Conservation (phyloP, 225 moss, liverwort and hornwort species). For the Climacium dendroides region DNA sequence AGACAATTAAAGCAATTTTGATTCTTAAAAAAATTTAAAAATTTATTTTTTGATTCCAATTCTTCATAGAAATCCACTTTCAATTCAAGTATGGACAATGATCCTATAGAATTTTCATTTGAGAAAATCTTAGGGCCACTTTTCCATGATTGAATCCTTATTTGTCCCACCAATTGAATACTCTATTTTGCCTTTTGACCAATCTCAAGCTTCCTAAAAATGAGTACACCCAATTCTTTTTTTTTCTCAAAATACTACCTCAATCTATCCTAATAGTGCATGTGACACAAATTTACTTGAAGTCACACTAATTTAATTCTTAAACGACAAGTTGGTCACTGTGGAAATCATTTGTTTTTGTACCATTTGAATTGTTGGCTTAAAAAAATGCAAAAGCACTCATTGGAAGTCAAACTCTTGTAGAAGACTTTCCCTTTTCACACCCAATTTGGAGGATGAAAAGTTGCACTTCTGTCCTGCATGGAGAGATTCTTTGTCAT, state of each 20-base stretch:
- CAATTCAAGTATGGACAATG: no score
- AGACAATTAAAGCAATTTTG: fast-evolving
- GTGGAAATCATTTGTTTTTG: no score
- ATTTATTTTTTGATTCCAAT: fast-evolving
- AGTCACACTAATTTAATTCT: not conserved
- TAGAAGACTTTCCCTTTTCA: no score
- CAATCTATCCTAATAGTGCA: not conserved
- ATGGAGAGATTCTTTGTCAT: no score
- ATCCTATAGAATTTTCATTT: not conserved
- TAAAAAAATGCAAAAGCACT: no score
- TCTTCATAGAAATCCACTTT: fast-evolving
- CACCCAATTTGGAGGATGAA: no score
- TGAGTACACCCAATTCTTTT: no score
- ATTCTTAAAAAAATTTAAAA: not conserved
- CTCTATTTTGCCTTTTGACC: not conserved
- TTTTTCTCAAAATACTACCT: fast-evolving
- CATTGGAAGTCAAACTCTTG: no score
- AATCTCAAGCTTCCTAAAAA: not conserved
- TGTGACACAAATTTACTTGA: not conserved
- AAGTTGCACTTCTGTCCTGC: no score
- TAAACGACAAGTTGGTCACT: no score
- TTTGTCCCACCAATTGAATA: no score
- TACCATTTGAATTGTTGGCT: no score
- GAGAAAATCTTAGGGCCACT: fast-evolving
- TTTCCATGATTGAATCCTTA: not conserved